Evolutionary conservation across 768 basidiomycete genomes (phyloP), one percentile per base, ranked within the genome.

Genomic region (Artomyces pyxidatus): DNA sequence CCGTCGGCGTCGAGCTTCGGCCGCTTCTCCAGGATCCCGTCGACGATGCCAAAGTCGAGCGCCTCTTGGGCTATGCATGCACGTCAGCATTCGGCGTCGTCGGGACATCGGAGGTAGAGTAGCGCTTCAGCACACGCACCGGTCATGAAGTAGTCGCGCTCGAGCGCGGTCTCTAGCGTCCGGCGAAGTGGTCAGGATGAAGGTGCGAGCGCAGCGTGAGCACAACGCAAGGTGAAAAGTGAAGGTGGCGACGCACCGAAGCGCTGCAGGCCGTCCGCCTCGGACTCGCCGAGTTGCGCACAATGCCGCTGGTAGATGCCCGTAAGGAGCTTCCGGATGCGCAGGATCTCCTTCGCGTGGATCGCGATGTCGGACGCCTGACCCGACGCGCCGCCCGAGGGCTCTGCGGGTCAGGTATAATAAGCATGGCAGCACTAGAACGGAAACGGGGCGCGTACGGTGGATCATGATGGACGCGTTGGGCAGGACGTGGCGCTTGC

Each of bases 401-500:
- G 95, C 67, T 98, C 94, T 96, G 69, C 45, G 43, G 42, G 45
- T 23, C 8, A 30, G 19, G 17, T n/a, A n/a, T n/a, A n/a, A n/a
- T n/a, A n/a, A 17, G 19, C 17, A 12, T 7, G 21, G 26, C 19
- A 9, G 43, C 23, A 7, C 45, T 16, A 17, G 25, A 50, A 17
- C 14, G 50, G 29, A 49, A 51, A 29, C 50, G 28, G 30, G 23
- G 27, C 28, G 45, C 81, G 61, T 63, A 95, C 94, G 95, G 65
- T 98, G 95, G 48, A 98, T 97, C 95, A 98, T 98, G 61, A 98
- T 91, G 62, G 87, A 90, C 17, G 92, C 85, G 63, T 97, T 88
- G 11, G 92, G 91, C 50, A 98, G 76, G 58, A 87, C 87, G 63
- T 92, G 92, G 26, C 95, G 76, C 64, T 94, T 91, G 29, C 94